Evolutionary conservation across 2,329 filamentous ascomycete genomes (phyloP).

Genomic region (Cladosporium velox): DNA sequence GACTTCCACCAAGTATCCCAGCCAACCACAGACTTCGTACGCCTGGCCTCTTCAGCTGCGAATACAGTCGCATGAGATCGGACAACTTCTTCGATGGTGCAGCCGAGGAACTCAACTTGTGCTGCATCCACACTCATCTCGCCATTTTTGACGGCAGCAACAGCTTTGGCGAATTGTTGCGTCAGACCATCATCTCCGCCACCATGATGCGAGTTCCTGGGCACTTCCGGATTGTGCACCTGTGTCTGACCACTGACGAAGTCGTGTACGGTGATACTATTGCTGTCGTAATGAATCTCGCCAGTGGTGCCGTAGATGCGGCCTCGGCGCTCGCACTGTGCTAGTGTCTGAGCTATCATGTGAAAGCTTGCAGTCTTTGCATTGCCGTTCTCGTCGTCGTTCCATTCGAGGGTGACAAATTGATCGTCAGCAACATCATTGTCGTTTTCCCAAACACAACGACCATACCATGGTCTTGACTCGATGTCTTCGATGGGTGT

Average conservation of each 20-base stretch:
- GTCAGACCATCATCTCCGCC: slow-evolving; percentile 80
- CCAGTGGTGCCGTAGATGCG: slow-evolving; percentile 83
- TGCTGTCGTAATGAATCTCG: slow-evolving; percentile 83
- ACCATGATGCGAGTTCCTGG: slow-evolving; percentile 58
- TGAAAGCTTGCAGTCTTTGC: slow-evolving; percentile 88
- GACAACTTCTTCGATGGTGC: slow-evolving; percentile 82
- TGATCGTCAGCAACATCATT: slow-evolving; percentile 96
- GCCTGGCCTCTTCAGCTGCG: slow-evolving; percentile 84
- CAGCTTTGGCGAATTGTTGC: slow-evolving; percentile 78
- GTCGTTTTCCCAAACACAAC: slow-evolving; percentile 92
- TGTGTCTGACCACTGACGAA: slow-evolving; percentile 62
- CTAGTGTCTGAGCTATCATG: slow-evolving; percentile 88
- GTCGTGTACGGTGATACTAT: slow-evolving; percentile 72
- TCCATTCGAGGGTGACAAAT: slow-evolving; percentile 83
- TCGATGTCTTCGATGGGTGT: slow-evolving; percentile 52
- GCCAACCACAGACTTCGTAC: slow-evolving; percentile 67
- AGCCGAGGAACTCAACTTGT: slow-evolving; percentile 75
- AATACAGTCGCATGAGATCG: slow-evolving; percentile 91
- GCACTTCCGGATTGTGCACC: slow-evolving; percentile 62
- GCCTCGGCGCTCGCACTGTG: slow-evolving; percentile 82
- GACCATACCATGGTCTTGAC: slow-evolving; percentile 71
- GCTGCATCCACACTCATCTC: slow-evolving; percentile 67
- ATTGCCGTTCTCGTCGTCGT: slow-evolving; percentile 63
- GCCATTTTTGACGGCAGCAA: slow-evolving; percentile 74
- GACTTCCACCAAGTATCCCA: slow-evolving; percentile 76